Base-by-base conservation (phyloP, 2,329 filamentous ascomycete genomes). In the Talaromyces atroroseus region DNA sequence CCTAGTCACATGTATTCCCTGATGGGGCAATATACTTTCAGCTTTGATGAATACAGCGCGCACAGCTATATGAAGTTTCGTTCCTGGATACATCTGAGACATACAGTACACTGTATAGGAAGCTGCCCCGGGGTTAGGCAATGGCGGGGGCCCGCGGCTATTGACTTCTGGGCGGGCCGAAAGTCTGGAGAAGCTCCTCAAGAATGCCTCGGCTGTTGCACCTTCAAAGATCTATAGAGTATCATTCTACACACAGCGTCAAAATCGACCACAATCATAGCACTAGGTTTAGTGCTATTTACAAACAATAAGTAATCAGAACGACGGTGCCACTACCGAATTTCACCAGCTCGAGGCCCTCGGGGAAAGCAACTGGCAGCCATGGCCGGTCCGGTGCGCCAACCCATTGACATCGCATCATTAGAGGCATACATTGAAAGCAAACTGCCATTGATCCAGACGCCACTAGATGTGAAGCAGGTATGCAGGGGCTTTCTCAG, bases 381-480 rank as follows among this genome's bases (percentile, higher is more conserved):
- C 59, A 87, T 96, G 92, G 92, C 94, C 53, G 92, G 92, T 65
- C 80, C 81, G 61, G 86, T 99, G 58, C 86, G 94, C 71, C 94
- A 99, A 71, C 89, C 90, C 45, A 95, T 99, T 69, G 89, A 97
- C 69, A 76, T 92, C 65, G 76, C 81, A 66, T 84, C 89, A 16
- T 79, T 99, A 55, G 88, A 92, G 77, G 81, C 79, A 61, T 99
- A 92, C 74, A 82, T 99, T 62, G 76, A 81, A 54, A 74, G 82
- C 60, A 81, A 91, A 75, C 89, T 95, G n/a, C 90, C 90, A 2
- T 82, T 87, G 66, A 91, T 99, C 69, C 83, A 88, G 74, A 82
- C 84, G 14, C 94, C 94, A 1, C 77, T 97, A 62, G 86, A 91
- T 47, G 78, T 97, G 63, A 95, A 96, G 77, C 92, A 96, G 83